Percentiles rank a stretch among this genome's conserved stretches.
Evolutionary conservation across 106 monocot genomes (phyloP).

Genomic region (Dioscorea zingiberensis): DNA sequence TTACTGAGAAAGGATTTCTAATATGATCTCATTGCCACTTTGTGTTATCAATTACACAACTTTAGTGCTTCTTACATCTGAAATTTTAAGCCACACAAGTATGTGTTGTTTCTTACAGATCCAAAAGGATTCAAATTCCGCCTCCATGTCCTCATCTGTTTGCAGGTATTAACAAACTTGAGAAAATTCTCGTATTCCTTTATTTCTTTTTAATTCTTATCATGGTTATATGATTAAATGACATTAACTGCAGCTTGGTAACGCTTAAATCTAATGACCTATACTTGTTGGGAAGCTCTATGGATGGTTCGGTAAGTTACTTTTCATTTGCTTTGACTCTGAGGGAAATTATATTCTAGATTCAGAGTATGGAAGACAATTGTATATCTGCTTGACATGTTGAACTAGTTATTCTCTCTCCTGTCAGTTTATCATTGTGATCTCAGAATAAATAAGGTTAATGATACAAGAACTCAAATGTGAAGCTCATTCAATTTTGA

Average conservation of each 20-base stretch:
- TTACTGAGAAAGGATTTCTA: no score
- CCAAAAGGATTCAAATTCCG: constrained; percentile 25
- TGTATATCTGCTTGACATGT: no score
- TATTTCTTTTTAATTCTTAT: background rate
- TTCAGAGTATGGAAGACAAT: no score
- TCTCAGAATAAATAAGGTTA: no score
- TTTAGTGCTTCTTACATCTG: no score
- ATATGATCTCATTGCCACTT: no score
- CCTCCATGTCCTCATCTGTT: constrained; percentile 65
- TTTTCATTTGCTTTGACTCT: background rate
- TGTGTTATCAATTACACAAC: no score
- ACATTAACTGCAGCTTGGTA: constrained; percentile 48
- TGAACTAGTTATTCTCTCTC: no score
- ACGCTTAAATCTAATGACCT: constrained; percentile 67
- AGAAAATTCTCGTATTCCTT: no score
- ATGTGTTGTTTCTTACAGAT: constrained; percentile 34
- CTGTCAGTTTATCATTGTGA: no score
- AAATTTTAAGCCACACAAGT: background rate
- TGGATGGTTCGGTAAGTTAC: constrained; percentile 88
- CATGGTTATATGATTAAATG: background rate
- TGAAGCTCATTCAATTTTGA: no score
- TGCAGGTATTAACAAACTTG: constrained; percentile 51
- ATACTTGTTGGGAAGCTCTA: constrained; percentile 81
- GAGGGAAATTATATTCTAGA: background rate
- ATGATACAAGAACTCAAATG: no score